Evolutionary conservation across 2,329 filamentous ascomycete species (phyloP).

Genomic region (Nemania sp.): DNA sequence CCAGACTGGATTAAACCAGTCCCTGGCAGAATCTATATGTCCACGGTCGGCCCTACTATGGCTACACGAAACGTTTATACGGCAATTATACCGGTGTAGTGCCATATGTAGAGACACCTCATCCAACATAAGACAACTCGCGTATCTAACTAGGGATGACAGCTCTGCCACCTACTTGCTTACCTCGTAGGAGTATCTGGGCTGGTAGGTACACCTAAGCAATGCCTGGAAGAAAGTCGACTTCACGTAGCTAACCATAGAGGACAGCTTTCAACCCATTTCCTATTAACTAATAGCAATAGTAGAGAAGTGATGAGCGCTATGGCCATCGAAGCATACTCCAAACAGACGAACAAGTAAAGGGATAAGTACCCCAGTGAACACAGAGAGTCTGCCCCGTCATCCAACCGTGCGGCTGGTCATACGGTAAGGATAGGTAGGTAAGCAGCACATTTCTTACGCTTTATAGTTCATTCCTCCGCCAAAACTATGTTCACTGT

Average conservation of each 20-base stretch:
- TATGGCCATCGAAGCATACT: neutral
- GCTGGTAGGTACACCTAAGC: too few species aligned
- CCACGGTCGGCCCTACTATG: neutral
- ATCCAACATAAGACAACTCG: too few species aligned
- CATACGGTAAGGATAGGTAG: neutral
- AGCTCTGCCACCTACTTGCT: too few species aligned
- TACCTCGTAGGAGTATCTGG: too few species aligned
- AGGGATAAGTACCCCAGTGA: too few species aligned
- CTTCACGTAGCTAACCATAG: too few species aligned
- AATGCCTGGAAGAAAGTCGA: too few species aligned
- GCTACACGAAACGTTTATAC: neutral
- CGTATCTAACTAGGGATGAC: too few species aligned
- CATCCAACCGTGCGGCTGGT: neutral
- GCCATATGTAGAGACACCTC: too few species aligned
- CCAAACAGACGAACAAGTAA: too few species aligned
- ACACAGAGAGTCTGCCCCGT: too few species aligned
- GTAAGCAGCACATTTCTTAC: neutral
- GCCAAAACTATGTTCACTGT: slow-evolving; percentile 63
- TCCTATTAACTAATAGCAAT: neutral
- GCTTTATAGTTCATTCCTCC: slow-evolving; percentile 63
- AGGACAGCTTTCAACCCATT: neutral
- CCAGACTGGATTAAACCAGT: neutral
- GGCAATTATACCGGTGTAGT: too few species aligned
- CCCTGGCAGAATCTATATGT: neutral
- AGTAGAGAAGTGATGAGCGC: neutral